phyloP scores from a whole-genome alignment of 768 basidiomycete genomes.

The Pleurotus sapidus region DNA sequence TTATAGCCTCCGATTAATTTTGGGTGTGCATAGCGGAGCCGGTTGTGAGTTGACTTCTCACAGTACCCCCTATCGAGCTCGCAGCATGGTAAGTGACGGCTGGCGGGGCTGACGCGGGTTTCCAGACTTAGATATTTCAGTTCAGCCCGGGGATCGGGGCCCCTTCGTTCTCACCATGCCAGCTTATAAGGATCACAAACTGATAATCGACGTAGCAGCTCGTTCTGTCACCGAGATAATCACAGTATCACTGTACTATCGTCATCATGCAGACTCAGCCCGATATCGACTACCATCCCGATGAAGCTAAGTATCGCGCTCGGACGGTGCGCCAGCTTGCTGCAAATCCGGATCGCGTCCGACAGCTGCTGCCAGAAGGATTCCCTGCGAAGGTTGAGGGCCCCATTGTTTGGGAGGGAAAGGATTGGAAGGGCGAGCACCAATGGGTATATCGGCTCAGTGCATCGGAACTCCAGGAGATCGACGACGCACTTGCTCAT shows the following conservation, averaged over 20 bases:
- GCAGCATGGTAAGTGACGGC: too few species aligned
- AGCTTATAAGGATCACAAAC: conserved; percentile 13
- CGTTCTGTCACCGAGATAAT: too few species aligned
- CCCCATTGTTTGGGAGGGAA: conserved; percentile 45
- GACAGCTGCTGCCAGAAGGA: conserved; percentile 30
- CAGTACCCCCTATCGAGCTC: too few species aligned
- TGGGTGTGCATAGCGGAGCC: too few species aligned
- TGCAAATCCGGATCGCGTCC: conserved; percentile 32
- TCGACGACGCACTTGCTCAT: conserved; percentile 33
- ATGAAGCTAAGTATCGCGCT: conserved; percentile 33
- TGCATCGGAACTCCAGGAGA: conserved; percentile 31
- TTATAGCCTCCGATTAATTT: too few species aligned
- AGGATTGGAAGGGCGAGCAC: conserved; percentile 36
- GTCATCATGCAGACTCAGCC: conserved; percentile 26
- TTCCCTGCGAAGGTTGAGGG: conserved; percentile 33
- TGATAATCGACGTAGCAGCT: background rate
- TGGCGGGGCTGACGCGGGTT: too few species aligned
- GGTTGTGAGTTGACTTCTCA: too few species aligned
- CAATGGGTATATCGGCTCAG: conserved; percentile 42
- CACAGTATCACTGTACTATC: background rate
- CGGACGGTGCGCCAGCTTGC: conserved; percentile 35
- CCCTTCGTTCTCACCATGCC: background rate
- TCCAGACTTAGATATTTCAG: too few species aligned
- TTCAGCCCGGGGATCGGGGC: background rate
- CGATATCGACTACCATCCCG: conserved; percentile 42